A percentile compares a stretch with the other conserved stretches of the same genome.
Conservation (phyloP, 1,284 basidiomycete species). For the Austroboletus olivaceoglutinosus region DNA sequence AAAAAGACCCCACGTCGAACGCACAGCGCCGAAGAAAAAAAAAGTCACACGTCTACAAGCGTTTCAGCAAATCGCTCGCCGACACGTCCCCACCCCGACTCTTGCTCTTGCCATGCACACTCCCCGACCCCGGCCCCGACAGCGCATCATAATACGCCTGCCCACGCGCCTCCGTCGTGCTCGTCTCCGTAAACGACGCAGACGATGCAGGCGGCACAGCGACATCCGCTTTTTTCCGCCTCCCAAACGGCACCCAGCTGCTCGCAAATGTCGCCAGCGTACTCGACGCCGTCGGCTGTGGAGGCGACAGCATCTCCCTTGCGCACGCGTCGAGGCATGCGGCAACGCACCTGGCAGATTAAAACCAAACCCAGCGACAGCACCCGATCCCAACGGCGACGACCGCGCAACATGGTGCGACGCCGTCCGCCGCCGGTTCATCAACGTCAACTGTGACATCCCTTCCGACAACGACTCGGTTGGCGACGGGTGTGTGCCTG, state of each 20-base stretch:
- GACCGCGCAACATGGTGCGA: slow-evolving; percentile 54
- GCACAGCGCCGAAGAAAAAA: not conserved
- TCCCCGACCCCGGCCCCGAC: not conserved
- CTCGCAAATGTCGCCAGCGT: slow-evolving; percentile 63
- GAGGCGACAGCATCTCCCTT: not conserved
- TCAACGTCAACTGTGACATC: slow-evolving; percentile 43
- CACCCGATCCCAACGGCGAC: slow-evolving; percentile 43
- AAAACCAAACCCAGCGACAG: not conserved
- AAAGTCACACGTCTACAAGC: slow-evolving; percentile 26
- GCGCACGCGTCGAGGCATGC: not conserved
- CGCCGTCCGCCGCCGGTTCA: slow-evolving; percentile 49
- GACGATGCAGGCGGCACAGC: not conserved
- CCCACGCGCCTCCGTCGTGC: slow-evolving; percentile 7
- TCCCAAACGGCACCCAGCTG: slow-evolving; percentile 63
- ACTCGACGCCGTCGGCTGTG: slow-evolving; percentile 33
- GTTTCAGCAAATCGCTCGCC: slow-evolving; percentile 46
- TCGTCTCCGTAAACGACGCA: slow-evolving; percentile 7
- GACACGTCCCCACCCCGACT: slow-evolving; percentile 19
- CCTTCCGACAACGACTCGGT: slow-evolving; percentile 58
- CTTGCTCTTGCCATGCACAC: slow-evolving; percentile 9
- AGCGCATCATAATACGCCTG: slow-evolving; percentile 11
- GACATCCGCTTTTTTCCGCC: slow-evolving; percentile 44
- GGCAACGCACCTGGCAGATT: slow-evolving; percentile 10
- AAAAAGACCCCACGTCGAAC: not conserved
- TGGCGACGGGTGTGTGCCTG: slow-evolving; percentile 48